Evolutionary conservation across 345 rosid species (phyloP).

Genomic region (Kandelia obovata): DNA sequence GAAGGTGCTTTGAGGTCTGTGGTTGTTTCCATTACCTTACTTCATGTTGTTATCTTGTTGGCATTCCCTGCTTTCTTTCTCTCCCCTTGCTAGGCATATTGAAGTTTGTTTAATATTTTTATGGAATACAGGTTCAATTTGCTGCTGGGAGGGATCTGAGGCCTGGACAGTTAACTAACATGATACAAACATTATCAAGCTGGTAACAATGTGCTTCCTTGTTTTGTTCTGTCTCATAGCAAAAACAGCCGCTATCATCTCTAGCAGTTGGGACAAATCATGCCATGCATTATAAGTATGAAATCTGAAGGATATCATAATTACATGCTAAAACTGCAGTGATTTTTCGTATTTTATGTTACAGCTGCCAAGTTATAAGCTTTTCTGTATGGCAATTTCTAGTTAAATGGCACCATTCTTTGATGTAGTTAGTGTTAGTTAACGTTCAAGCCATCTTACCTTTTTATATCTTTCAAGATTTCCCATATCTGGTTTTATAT

Average conservation of each 20-base stretch:
- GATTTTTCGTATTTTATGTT: too few species aligned
- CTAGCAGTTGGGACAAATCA: background rate
- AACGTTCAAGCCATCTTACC: too few species aligned
- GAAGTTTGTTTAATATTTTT: conserved; percentile 1
- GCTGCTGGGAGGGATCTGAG: conserved; percentile 97
- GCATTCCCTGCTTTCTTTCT: background rate
- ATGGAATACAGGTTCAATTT: conserved; percentile 66
- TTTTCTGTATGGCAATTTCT: too few species aligned
- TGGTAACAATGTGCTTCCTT: conserved; percentile 43
- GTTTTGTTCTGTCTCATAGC: background rate
- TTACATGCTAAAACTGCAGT: too few species aligned
- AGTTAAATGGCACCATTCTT: too few species aligned
- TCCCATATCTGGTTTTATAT: too few species aligned
- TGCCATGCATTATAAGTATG: background rate
- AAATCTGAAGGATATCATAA: too few species aligned
- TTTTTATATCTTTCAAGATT: too few species aligned
- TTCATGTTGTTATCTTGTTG: background rate
- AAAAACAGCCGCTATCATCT: background rate
- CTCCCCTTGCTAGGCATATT: background rate
- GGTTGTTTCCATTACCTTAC: background rate
- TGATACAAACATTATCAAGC: conserved; percentile 79
- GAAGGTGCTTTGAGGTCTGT: conserved; percentile 90
- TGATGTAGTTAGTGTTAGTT: too few species aligned
- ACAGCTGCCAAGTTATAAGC: too few species aligned
- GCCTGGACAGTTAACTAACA: conserved; percentile 81